phyloP scores from a whole-genome alignment of 345 rosid species.

The Gynandropsis gynandra region DNA sequence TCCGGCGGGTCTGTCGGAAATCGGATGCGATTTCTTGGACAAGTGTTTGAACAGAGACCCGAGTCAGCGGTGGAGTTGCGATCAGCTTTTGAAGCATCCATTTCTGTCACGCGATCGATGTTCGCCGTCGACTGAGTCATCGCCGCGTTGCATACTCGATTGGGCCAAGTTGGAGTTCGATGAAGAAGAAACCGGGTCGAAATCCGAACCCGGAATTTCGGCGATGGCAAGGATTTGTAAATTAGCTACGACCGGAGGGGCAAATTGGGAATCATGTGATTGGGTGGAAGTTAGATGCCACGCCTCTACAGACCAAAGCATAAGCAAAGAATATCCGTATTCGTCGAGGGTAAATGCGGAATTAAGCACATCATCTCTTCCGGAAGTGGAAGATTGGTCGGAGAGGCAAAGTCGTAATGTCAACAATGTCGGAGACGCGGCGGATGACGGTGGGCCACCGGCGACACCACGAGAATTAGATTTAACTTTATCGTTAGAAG shows the following conservation, averaged over 20 bases:
- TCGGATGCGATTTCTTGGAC: slow-evolving; percentile 52
- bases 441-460: slow-evolving; percentile 8
- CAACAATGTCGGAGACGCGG: neutral
- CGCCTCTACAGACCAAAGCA: slow-evolving; percentile 15
- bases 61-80: slow-evolving; percentile 61
- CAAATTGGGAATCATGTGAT: slow-evolving; percentile 53
- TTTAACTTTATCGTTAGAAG: slow-evolving; percentile 4
- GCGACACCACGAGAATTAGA: slow-evolving; percentile 14
- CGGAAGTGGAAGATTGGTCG: slow-evolving; percentile 9
- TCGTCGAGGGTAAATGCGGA: slow-evolving; percentile 19
- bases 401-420: slow-evolving; percentile 12
- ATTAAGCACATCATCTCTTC: slow-evolving; percentile 19
- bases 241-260: slow-evolving; percentile 29
- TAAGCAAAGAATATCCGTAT: slow-evolving; percentile 22
- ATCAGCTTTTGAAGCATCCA: slow-evolving; percentile 58
- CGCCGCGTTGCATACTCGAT: slow-evolving; percentile 75
- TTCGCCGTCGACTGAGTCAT: slow-evolving; percentile 27
- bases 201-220: slow-evolving; percentile 11
- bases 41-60: slow-evolving; percentile 53
- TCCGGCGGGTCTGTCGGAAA: slow-evolving; percentile 40
- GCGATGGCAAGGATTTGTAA: slow-evolving; percentile 34
- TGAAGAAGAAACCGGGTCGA: slow-evolving; percentile 16
- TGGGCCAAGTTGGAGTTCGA: slow-evolving; percentile 44
- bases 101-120: slow-evolving; percentile 34
- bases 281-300: slow-evolving; percentile 41